Evolutionary conservation across 345 rosid species (phyloP).

Genomic region (Capsella bursapastoris): DNA sequence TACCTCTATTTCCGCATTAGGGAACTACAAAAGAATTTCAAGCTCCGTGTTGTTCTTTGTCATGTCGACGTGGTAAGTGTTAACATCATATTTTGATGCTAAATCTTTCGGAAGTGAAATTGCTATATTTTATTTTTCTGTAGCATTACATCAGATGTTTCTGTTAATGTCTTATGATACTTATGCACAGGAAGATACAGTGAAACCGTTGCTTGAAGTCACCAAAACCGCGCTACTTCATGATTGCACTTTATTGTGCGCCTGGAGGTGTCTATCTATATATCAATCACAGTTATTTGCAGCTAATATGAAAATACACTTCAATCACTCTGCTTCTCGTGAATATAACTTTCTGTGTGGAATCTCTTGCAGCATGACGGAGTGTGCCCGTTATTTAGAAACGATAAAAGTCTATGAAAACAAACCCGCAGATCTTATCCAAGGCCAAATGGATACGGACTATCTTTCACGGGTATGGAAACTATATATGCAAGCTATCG

Average conservation of each 20-base stretch:
- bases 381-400: constrained; percentile 97
- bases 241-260: constrained; percentile 89
- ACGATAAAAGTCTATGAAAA: constrained; percentile 92
- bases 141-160: background rate
- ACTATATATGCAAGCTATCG: background rate
- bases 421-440: constrained; percentile 94
- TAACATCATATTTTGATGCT: background rate
- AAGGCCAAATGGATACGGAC: constrained; percentile 92
- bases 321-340: constrained; percentile 17
- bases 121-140: too few species aligned
- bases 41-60: constrained; percentile 85
- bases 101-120: background rate
- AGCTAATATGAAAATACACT: background rate
- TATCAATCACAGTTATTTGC: background rate
- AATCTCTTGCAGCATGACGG: constrained; percentile 66
- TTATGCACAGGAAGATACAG: constrained; percentile 70
- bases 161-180: background rate
- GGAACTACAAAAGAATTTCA: constrained; percentile 85
- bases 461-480: constrained; percentile 75
- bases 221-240: constrained; percentile 83
- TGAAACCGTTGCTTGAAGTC: constrained; percentile 81
- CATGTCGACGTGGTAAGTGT: constrained; percentile 88
- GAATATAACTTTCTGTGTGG: background rate
- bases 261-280: constrained; percentile 65
- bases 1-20: constrained; percentile 89